Base-by-base conservation (phyloP, 1,284 basidiomycete genomes). In the Meripilus lineatus region DNA sequence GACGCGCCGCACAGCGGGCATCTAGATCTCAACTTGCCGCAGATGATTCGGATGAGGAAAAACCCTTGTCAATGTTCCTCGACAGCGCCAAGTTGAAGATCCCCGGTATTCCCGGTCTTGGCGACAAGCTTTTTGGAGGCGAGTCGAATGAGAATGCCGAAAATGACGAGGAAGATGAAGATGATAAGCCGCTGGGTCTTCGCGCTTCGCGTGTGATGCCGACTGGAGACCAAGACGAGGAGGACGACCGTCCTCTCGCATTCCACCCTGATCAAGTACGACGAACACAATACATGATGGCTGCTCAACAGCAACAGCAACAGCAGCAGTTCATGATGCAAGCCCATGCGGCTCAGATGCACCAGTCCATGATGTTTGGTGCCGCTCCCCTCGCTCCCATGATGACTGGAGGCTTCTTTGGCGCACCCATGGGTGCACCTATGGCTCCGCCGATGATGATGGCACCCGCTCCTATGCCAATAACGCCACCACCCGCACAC, bases 181-280 rank as follows among this genome's bases (percentile, higher is more conserved):
- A 85, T 51, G 75, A 87, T 53, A 64, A 77, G 48, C 87, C 85
- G 3, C 75, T 89, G 22, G 83, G 77, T 21, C 63, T 84, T 28
- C 75, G 80, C 35, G 75, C 71, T 10, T 81, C 80, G n/a, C 66
- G 64, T 41, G 42, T 66, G n/a, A 50, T 58, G 21, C 54, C 55
- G n/a, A 46, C 48, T 14, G 45, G 38, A 21, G 52, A 48, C 36
- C 58, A 56, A 10, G 62, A 55, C 22, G 63, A 64, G 37, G 69
- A 77, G 0, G 76, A 77, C 47, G 68, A 77, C 49, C 61, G 58
- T 39, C 76, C 77, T 5, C 69, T 89, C n/a, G 86, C 73, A 5
- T 66, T 85, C 47, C 84, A 85, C 58, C 84, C 86, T 13, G 82
- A 86, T 49, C 84, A 87, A 52, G 77, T 86, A 51, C 80, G 84